Evolutionary conservation across 345 rosid genomes (phyloP).

Genomic region (Dipteronia sinensis): DNA sequence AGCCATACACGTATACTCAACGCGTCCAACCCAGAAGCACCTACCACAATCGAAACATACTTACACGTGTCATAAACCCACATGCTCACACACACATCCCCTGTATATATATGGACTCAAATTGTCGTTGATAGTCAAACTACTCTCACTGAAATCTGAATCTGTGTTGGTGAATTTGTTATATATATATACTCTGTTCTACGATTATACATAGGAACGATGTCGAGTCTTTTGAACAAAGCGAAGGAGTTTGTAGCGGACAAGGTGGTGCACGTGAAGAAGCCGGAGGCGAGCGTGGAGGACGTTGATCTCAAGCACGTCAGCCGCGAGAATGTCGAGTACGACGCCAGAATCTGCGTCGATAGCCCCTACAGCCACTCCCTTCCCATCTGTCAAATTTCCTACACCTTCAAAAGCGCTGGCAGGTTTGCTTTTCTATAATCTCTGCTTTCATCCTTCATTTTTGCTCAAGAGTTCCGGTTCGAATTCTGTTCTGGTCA

Average conservation of each 20-base stretch:
- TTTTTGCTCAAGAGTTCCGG: too few relatives aligned
- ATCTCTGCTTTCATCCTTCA: too few relatives aligned
- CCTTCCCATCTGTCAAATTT: constrained; percentile 78
- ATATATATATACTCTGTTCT: background rate
- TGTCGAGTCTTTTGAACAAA: constrained; percentile 50
- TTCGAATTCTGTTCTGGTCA: too few relatives aligned
- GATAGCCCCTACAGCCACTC: constrained; percentile 68
- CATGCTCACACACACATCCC: background rate
- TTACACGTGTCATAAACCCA: background rate
- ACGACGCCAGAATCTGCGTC: constrained; percentile 65
- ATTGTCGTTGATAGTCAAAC: background rate
- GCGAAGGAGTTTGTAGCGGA: constrained; percentile 79
- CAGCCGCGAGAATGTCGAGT: constrained; percentile 58
- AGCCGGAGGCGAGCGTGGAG: constrained; percentile 68
- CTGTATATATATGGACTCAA: background rate
- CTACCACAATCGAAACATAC: too few relatives aligned
- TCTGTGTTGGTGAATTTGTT: background rate
- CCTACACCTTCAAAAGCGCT: constrained; percentile 70
- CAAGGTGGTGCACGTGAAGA: constrained; percentile 57
- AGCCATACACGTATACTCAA: background rate
- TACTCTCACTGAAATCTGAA: too few relatives aligned
- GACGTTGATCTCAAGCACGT: constrained; percentile 71
- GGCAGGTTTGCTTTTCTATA: constrained; percentile 26
- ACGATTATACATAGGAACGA: background rate
- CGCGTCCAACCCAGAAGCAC: background rate